Conservation (phyloP, 2,329 filamentous ascomycete species). For the Fusarium graminum region DNA sequence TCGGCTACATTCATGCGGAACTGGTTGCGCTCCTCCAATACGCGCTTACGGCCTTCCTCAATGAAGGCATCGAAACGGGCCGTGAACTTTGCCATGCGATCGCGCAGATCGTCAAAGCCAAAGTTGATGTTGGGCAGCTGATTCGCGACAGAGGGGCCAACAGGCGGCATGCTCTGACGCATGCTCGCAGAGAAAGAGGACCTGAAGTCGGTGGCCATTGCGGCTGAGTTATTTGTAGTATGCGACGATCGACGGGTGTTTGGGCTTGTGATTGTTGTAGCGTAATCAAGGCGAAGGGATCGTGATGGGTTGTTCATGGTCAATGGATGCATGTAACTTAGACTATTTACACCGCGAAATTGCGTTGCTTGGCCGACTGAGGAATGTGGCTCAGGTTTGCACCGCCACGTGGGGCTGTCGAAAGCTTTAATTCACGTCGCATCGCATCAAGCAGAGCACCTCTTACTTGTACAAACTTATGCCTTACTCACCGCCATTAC, state of each 20-base stretch:
- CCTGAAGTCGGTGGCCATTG: slow-evolving; percentile 74
- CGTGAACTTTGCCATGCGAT: slow-evolving; percentile 94
- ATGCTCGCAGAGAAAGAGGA: slow-evolving; percentile 75
- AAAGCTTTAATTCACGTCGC: slow-evolving; percentile 44
- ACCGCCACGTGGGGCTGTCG: slow-evolving; percentile 48
- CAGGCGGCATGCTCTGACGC: slow-evolving; percentile 69
- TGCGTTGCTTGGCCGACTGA: slow-evolving; percentile 52
- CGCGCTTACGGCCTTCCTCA: slow-evolving; percentile 87
- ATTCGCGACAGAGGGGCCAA: slow-evolving; percentile 77
- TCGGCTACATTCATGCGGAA: slow-evolving; percentile 93
- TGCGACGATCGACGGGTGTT: background rate
- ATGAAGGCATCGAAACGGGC: slow-evolving; percentile 93
- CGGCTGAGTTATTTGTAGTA: slow-evolving; percentile 7
- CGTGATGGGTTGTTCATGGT: slow-evolving; percentile 8
- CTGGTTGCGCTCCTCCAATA: slow-evolving; percentile 92
- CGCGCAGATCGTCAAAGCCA: slow-evolving; percentile 93
- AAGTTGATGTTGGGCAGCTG: slow-evolving; percentile 92
- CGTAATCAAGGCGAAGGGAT: slow-evolving; percentile 6
- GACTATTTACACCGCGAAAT: slow-evolving; percentile 43
- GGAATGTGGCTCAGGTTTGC: slow-evolving; percentile 46
- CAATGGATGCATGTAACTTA: slow-evolving; percentile 13
- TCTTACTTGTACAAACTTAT: slow-evolving; percentile 17
- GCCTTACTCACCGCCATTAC: slow-evolving; percentile 17
- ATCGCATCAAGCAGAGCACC: slow-evolving; percentile 17
- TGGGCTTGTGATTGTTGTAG: slow-evolving; percentile 1